A percentile compares a stretch with the other conserved stretches of the same genome.
Evolutionary conservation across 176 grass and related monocot genomes (phyloP).

Genomic region (barley (Hordeum vulgare)): MorexV3_pseudomolecules_assembly NC_058523.1:422575687-422576186

Average conservation of each 20-base stretch:
- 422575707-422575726: slow-evolving; percentile 21
- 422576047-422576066: slow-evolving; percentile 16
- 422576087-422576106: slow-evolving; percentile 17
- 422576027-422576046: slow-evolving; percentile 30
- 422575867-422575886: neutral
- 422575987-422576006: slow-evolving; percentile 45
- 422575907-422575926: slow-evolving; percentile 2
- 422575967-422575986: slow-evolving; percentile 27
- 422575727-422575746: slow-evolving; percentile 37
- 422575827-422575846: neutral
- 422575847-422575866: slow-evolving; percentile 22
- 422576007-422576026: slow-evolving; percentile 30
- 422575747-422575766: slow-evolving; percentile 31
- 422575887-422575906: neutral
- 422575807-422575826: neutral
- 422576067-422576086: slow-evolving; percentile 14
- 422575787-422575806: neutral
- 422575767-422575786: slow-evolving; percentile 29
- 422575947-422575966: slow-evolving; percentile 30
- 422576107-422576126: slow-evolving; percentile 9
- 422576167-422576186: slow-evolving; percentile 22
- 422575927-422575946: slow-evolving; percentile 5
- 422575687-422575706: slow-evolving; percentile 28
- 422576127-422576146: slow-evolving; percentile 19
- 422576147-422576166: slow-evolving; percentile 14